These are phyloP conservation scores for Aureobasidium subglaciale DNA, from an alignment of 2,329 filamentous ascomycete species.

Conservation along the genomic window DNA sequence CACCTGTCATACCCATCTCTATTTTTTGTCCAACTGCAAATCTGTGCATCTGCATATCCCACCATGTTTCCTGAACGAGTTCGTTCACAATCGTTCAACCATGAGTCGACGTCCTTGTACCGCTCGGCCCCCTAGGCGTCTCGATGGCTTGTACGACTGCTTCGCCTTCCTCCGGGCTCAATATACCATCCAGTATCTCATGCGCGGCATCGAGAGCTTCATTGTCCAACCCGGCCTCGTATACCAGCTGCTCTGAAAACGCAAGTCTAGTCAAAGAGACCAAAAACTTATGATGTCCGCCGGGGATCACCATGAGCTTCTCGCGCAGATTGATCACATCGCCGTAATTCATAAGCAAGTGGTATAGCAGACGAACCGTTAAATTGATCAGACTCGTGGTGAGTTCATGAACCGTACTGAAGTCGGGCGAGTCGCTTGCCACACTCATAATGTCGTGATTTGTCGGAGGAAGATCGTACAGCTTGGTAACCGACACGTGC, in stretches of 20 bases:
- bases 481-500: constrained; percentile 60
- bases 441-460: constrained; percentile 19
- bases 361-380: constrained; percentile 54
- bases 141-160: constrained; percentile 44
- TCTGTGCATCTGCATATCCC: too few relatives aligned
- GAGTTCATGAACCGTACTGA: constrained; percentile 30
- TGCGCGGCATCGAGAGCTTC: constrained; percentile 77
- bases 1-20: too few relatives aligned
- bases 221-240: constrained; percentile 69
- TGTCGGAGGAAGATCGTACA: constrained; percentile 44
- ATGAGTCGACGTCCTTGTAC: not conserved
- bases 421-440: constrained; percentile 15
- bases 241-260: constrained; percentile 70
- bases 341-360: constrained; percentile 49
- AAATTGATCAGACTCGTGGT: constrained; percentile 50
- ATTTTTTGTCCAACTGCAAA: too few relatives aligned
- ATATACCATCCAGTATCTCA: constrained; percentile 68
- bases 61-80: too few relatives aligned
- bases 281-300: constrained; percentile 74
- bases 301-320: constrained; percentile 63
- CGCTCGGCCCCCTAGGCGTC: constrained; percentile 25
- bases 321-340: constrained; percentile 57
- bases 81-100: not conserved
- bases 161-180: constrained; percentile 73
- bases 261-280: constrained; percentile 76